Evolutionary conservation across 257 asterid species (phyloP), one percentile per base, ranked within the genome.

Genomic region (Anisodus tanguticus): DNA sequence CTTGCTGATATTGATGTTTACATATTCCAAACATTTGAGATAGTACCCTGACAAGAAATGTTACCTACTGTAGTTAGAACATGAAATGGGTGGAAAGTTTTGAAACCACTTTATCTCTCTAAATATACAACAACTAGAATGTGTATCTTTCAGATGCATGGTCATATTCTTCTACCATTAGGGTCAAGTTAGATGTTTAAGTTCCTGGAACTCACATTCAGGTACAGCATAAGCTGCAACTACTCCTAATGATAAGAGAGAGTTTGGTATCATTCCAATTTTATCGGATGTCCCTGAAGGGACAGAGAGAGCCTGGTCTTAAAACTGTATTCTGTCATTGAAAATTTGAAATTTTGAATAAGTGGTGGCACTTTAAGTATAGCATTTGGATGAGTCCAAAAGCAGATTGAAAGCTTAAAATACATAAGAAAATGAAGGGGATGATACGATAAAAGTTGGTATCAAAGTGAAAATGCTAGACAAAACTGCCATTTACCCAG

Each of bases 111-210:
- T n/a, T 62, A 74, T 74, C 45, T 49, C 62, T 74, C 47, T 51
- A 2, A 6, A 26, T 77, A 53, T 77, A 53, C 19, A 62, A 62
- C 39, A 16, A 16, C 15, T 53, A 26, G 11, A 26, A 77, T 53
- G 45, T 77, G 81, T 31, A 26, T 13, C 64, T 31, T 54, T 12
- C 15, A 77, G 49, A 77, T 55, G 82, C 64, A 76, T 53, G 82
- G 26, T 77, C 82, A 53, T 31, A 31, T 53, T 77, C 49, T 35
- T 77, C 22, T 77, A 77, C 82, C 82, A 77, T 53, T 53, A 53
- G 64, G 64, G 64, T 51, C 19, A 77, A 77, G 55, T 77, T 77
- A 26, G 82, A 53, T 15, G 12, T 0, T 77, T 13, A 77, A 77
- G 63, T 53, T 77, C 47, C 82, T 77, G 49, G 49, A 53, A 77